phyloP scores from a whole-genome alignment of 306 rosid species.

The Cucurbita moschata region DNA sequence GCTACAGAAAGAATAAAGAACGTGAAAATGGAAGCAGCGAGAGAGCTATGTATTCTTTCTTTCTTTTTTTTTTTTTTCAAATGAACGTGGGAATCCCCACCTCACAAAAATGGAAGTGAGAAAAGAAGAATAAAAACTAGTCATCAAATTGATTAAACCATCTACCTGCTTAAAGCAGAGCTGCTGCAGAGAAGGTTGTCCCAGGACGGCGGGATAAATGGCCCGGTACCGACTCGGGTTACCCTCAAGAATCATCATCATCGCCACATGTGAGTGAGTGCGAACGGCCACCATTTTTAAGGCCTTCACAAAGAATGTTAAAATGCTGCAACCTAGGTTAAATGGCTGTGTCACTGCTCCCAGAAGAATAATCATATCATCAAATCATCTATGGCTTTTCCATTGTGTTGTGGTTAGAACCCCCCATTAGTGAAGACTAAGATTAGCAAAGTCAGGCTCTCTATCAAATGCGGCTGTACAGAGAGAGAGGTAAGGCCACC shows the following conservation, averaged over 20 bases:
- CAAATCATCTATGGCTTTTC: slow-evolving; percentile 26
- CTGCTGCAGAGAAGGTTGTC: slow-evolving; percentile 47
- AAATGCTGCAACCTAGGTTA: slow-evolving; percentile 42
- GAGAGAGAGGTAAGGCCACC: not conserved
- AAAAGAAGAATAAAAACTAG: slow-evolving; percentile 18
- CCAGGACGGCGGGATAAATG: slow-evolving; percentile 47
- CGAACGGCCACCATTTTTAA: slow-evolving; percentile 52
- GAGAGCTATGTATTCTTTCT: not conserved
- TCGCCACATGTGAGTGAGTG: slow-evolving; percentile 24
- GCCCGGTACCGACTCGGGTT: slow-evolving; percentile 44
- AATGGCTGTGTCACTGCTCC: slow-evolving; percentile 43
- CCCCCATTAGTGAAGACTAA: slow-evolving; percentile 46
- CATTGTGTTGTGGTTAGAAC: slow-evolving; percentile 54
- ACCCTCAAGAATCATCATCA: slow-evolving; percentile 31
- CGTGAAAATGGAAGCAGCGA: slow-evolving; percentile 41
- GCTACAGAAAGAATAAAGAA: slow-evolving; percentile 9
- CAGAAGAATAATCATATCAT: slow-evolving; percentile 26
- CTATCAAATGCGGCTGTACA: slow-evolving; percentile 20
- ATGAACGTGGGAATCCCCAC: slow-evolving; percentile 4
- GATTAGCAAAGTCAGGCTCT: slow-evolving; percentile 77
- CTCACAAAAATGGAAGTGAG: slow-evolving; percentile 23
- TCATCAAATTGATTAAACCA: slow-evolving; percentile 19
- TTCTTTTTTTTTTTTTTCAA: not conserved
- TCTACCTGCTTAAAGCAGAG: slow-evolving; percentile 16
- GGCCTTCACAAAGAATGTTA: slow-evolving; percentile 97